phyloP scores from a whole-genome alignment of 306 rosid genomes.

The Macrotyloma uniflorum region DNA sequence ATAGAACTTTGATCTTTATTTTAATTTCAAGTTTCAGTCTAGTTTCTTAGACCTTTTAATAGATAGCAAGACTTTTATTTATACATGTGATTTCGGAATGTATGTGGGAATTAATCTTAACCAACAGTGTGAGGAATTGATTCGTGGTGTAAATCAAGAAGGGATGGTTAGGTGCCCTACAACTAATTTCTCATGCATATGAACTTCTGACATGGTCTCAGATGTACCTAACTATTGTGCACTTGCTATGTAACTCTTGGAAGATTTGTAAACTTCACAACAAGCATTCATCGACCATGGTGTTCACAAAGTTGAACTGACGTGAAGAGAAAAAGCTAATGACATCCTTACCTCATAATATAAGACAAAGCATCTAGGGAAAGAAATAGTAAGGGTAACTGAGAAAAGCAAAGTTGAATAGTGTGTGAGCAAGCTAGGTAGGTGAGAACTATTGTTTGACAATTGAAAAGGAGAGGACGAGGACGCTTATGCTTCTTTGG shows the following conservation, averaged over 20 bases:
- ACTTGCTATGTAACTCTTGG: neutral
- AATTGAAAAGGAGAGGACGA: conserved; percentile 60
- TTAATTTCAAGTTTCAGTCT: too few relatives aligned
- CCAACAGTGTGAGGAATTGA: neutral
- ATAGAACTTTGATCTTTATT: too few relatives aligned
- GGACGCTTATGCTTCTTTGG: conserved; percentile 42
- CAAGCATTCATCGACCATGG: too few relatives aligned
- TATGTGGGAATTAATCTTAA: neutral
- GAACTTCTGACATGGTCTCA: neutral
- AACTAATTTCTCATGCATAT: neutral
- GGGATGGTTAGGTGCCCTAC: neutral
- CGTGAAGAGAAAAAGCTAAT: too few relatives aligned
- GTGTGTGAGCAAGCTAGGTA: neutral
- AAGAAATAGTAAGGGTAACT: too few relatives aligned
- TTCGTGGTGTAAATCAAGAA: neutral
- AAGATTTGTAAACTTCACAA: neutral
- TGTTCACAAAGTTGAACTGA: too few relatives aligned
- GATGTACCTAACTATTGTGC: neutral
- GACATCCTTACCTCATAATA: too few relatives aligned
- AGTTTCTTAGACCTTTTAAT: too few relatives aligned
- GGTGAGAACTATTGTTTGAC: conserved; percentile 29
- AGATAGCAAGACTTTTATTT: neutral
- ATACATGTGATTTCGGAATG: neutral
- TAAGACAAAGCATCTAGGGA: too few relatives aligned
- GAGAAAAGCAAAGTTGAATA: too few relatives aligned